Conservation (phyloP, 2,329 filamentous ascomycete species). For the Tolypocladium capitatum region DNA sequence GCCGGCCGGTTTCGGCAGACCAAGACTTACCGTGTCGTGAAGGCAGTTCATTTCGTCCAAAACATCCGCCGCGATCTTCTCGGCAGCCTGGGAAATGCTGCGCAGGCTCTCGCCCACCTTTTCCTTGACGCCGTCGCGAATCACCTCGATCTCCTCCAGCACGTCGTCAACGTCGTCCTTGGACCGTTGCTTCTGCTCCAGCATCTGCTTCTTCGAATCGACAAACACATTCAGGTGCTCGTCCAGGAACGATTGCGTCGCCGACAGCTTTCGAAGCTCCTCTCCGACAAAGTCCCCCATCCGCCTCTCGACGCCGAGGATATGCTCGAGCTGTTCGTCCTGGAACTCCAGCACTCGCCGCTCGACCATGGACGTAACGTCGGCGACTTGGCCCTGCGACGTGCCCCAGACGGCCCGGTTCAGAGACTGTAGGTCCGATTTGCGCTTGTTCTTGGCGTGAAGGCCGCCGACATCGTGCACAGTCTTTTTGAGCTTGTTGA, state of each 20-base stretch:
- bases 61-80: slow-evolving; percentile 81
- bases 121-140: slow-evolving; percentile 77
- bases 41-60: slow-evolving; percentile 76
- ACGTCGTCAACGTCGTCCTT: slow-evolving; percentile 84
- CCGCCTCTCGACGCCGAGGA: slow-evolving; percentile 52
- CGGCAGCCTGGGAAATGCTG: slow-evolving; percentile 69
- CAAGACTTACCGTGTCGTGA: slow-evolving; percentile 46
- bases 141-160: slow-evolving; percentile 79
- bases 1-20: not conserved
- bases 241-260: slow-evolving; percentile 57
- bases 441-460: slow-evolving; percentile 74
- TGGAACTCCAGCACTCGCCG: slow-evolving; percentile 60
- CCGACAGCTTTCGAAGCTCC: slow-evolving; percentile 58
- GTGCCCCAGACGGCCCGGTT: slow-evolving; percentile 71
- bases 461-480: slow-evolving; percentile 70
- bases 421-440: slow-evolving; percentile 66
- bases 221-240: slow-evolving; percentile 56
- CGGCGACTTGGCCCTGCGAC: slow-evolving; percentile 61
- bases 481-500: slow-evolving; percentile 65
- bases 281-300: slow-evolving; percentile 66
- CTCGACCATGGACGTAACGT: slow-evolving; percentile 68
- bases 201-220: slow-evolving; percentile 53
- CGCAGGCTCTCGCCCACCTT: slow-evolving; percentile 76
- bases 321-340: slow-evolving; percentile 55
- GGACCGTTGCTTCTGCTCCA: slow-evolving; percentile 53